Evolutionary conservation across 1,284 basidiomycete genomes (phyloP), one percentile per base, ranked within the genome.

Genomic region (Sutorius eximius): DNA sequence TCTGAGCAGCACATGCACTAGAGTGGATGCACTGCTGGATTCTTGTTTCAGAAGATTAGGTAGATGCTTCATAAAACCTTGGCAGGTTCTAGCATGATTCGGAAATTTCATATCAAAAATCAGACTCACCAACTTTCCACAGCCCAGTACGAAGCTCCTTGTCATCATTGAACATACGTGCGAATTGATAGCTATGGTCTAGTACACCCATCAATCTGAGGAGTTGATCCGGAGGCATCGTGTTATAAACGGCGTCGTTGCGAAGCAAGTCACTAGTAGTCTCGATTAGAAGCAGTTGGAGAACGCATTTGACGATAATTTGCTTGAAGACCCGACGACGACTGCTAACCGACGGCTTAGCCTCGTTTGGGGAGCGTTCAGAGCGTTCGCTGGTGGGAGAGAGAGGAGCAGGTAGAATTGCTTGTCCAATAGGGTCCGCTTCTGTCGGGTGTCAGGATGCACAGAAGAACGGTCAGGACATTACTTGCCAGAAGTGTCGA

Each of bases 291-390:
- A 99, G 79, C 18, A 99, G 77, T 69, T 99, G 97, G 33, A 99
- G 82, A 29, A 99, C 97, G 72, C 97, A 99, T 88, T 99, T 99
- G 65, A 99, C 95, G 61, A 99, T 99, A 72, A 99, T 98, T 73
- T 99, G 96, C 71, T 95, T 93, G 84, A 99, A 99, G 51, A 94
- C 87, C 36, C 91, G 85, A 22, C 94, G 87, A 54, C 97, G 86
- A 63, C 93, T 92, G 55, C 75, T 76, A 34, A 85, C 73, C 10
- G 86, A 82, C 27, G 83, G 74, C 52, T 78, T 77, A 12, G 71
- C 64, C 53, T 80, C 80, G 16, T 72, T 59, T 52, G 75, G 77
- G 12, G 73, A 74, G 56, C 75, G 77, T 49, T 86, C 86, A 58
- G 73, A 74, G 57, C 75, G 77, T 49, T 86, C 86, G 57, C 72